Evolutionary conservation across 148 eudicot species (phyloP).

Genomic region (Euryodendron excelsum): DNA sequence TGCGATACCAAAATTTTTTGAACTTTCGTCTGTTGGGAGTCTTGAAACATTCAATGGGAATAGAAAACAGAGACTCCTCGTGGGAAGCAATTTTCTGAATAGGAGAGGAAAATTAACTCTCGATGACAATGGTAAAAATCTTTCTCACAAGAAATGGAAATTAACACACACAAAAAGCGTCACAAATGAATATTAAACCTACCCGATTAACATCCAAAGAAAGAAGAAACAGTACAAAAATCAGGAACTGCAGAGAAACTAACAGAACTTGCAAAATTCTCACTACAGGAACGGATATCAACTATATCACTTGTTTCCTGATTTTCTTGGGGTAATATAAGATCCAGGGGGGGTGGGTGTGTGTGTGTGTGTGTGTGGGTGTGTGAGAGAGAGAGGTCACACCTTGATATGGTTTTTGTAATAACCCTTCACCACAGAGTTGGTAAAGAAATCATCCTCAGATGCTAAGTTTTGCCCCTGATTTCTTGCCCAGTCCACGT

Average conservation of each 20-base stretch:
- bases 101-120: too few species aligned
- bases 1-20: too few species aligned
- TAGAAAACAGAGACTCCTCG: too few species aligned
- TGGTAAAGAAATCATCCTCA: constrained; percentile 70
- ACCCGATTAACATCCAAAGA: too few species aligned
- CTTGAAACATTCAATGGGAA: too few species aligned
- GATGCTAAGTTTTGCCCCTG: constrained; percentile 40
- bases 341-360: background rate
- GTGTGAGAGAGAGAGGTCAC: constrained; percentile 4
- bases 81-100: too few species aligned
- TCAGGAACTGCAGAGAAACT: background rate
- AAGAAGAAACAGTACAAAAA: background rate
- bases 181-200: too few species aligned
- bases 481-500: constrained; percentile 68
- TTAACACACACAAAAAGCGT: too few species aligned
- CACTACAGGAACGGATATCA: background rate
- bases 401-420: constrained; percentile 71
- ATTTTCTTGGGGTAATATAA: too few species aligned
- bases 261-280: background rate
- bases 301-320: background rate
- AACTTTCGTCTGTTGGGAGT: too few species aligned
- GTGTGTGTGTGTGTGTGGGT: background rate
- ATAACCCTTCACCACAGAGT: constrained; percentile 47
- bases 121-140: too few species aligned
- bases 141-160: too few species aligned